A percentile compares a stretch with the other conserved stretches of the same genome.
These are phyloP conservation scores for Cadophora sp. DNA, from an alignment of 2,329 filamentous ascomycete species.

Conservation along the genomic window DNA sequence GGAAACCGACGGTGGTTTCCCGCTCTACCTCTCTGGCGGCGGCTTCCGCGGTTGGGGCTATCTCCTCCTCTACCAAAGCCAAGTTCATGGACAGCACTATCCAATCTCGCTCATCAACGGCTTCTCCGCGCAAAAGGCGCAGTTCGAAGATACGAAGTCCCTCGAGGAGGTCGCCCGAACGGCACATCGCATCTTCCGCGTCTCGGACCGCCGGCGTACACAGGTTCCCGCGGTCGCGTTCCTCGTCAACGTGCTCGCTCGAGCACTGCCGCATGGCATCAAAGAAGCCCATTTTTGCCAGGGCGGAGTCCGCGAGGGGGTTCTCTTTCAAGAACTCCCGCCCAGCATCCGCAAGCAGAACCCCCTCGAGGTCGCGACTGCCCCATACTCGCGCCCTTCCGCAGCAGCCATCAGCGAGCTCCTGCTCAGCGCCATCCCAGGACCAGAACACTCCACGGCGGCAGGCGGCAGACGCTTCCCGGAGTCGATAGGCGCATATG, in stretches of 20 bases:
- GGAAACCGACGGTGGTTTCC: slow-evolving; percentile 54
- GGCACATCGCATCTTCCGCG: slow-evolving; percentile 58
- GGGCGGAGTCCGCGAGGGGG: slow-evolving; percentile 73
- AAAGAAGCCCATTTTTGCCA: slow-evolving; percentile 72
- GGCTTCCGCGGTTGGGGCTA: slow-evolving; percentile 78
- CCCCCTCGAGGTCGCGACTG: slow-evolving; percentile 66
- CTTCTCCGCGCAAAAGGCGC: slow-evolving; percentile 45
- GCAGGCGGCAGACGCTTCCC: slow-evolving; percentile 43
- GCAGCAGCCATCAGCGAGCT: slow-evolving; percentile 53
- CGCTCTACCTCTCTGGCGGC: slow-evolving; percentile 72
- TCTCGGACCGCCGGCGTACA: slow-evolving; percentile 67
- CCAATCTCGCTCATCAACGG: slow-evolving; percentile 77
- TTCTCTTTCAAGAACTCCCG: slow-evolving; percentile 62
- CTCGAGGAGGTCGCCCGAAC: slow-evolving; percentile 45
- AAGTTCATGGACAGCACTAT: slow-evolving; percentile 65
- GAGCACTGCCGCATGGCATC: slow-evolving; percentile 64
- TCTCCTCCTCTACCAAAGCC: slow-evolving; percentile 63
- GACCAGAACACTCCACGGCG: slow-evolving; percentile 19
- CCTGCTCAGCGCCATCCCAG: slow-evolving; percentile 55
- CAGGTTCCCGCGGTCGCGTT: slow-evolving; percentile 75
- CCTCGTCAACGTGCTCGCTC: slow-evolving; percentile 66
- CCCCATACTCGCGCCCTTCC: slow-evolving; percentile 56
- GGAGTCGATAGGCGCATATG: slow-evolving; percentile 49
- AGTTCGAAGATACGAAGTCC: slow-evolving; percentile 34
- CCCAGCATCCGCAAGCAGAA: slow-evolving; percentile 55